Base-by-base conservation (phyloP, 768 basidiomycete species). In the Boletellus ananas region DNA sequence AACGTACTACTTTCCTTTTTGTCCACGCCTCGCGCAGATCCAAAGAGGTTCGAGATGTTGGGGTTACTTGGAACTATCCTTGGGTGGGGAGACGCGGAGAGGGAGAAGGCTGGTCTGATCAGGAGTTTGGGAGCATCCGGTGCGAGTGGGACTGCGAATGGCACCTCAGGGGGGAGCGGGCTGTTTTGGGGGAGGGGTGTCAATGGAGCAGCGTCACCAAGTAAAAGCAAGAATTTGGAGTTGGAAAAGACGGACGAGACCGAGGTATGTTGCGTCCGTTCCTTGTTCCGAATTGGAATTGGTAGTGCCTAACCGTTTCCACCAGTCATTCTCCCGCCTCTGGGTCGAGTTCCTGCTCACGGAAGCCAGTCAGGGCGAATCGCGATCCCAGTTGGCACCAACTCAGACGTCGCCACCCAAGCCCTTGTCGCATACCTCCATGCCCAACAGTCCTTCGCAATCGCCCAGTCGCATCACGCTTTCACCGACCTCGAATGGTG, bases 341-440 rank as follows among this genome's bases (percentile, higher is more conserved):
- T 99, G 94, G 86, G 95, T 99, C 41, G 96, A 99, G 68, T 99
- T 95, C 65, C 79, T 99, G 4, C 84, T 99, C 55, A 95, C 93
- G 20, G 95, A 99, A 72, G 86, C 94, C 0, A 36, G 71, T 73
- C 57, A 82, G 72, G 58, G 66, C 54, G 58, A 59, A 44, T 56
- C 61, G 3, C 56, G 55, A 14, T 51, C 58, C 6, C 67, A 67
- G 12, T 18, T 34, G 23, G 27, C 18, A 8, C 17, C 21, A 12
- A 63, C 66, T 14, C 54, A 54, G 29, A 37, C 8, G 5, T 64
- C 59, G 8, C 59, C 55, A 12, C 42, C 54, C 38, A 62, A 47
- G n/a, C 51, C 60, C 2, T 63, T 63, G 17, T 43, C 58, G 25
- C 75, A 71, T 54, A 54, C 54, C 33, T 75, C 77, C 0, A 61